A percentile compares a stretch with the other conserved stretches of the same genome.
These are phyloP conservation scores for Aphanomyces astaci DNA, from an alignment of 352 stramenopile genomes.

Conservation along the genomic window DNA sequence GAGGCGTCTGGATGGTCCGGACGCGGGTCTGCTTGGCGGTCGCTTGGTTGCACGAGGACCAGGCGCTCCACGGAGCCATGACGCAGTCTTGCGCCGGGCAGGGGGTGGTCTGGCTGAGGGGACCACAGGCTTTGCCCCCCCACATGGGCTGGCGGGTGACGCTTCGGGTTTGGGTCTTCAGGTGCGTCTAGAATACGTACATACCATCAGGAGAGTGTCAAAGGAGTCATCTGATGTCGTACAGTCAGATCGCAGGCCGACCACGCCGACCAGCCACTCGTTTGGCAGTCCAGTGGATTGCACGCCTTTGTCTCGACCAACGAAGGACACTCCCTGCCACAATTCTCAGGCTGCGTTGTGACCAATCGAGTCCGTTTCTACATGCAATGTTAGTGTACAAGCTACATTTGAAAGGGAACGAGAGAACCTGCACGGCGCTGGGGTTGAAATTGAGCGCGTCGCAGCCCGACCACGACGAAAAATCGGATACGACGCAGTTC, in stretches of 20 bases:
- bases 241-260: slow-evolving; percentile 32
- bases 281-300: slow-evolving; percentile 36
- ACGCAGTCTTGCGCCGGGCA: slow-evolving; percentile 49
- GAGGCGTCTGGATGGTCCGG: slow-evolving; percentile 34
- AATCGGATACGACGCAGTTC: slow-evolving; percentile 43
- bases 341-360: background rate
- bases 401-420: too few species aligned
- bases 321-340: slow-evolving; percentile 33
- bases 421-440: slow-evolving; percentile 38
- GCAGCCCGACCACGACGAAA: slow-evolving; percentile 39
- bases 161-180: slow-evolving; percentile 34
- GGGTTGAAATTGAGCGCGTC: slow-evolving; percentile 32
- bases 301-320: slow-evolving; percentile 35
- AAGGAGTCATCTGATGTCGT: too few species aligned
- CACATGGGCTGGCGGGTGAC: slow-evolving; percentile 28
- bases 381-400: too few species aligned
- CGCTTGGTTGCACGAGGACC: slow-evolving; percentile 34
- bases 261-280: slow-evolving; percentile 46
- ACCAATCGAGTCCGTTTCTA: background rate
- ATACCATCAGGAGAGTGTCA: background rate
- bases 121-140: slow-evolving; percentile 37
- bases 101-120: slow-evolving; percentile 32
- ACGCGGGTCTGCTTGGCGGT: slow-evolving; percentile 33
- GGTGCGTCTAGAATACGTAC: background rate
- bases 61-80: slow-evolving; percentile 41